Conservation (phyloP, 768 basidiomycete species). For the Astraeus odoratus region DNA sequence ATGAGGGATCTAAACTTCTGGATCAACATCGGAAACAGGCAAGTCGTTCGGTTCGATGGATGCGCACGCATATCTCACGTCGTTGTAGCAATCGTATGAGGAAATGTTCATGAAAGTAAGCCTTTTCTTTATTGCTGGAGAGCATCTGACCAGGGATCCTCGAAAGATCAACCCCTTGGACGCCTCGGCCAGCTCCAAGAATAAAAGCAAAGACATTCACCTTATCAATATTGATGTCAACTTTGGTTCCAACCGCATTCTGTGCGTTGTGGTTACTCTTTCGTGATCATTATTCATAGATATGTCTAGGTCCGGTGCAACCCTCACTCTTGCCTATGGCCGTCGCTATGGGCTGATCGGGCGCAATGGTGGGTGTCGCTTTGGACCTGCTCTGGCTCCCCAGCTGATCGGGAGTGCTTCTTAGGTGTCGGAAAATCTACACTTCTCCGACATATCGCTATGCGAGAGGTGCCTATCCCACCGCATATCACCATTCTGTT, state of each 20-base stretch:
- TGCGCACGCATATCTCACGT: background rate
- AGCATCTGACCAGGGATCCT: background rate
- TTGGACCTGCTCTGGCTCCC: too few relatives aligned
- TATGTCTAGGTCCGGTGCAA: slow-evolving; percentile 64
- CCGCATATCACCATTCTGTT: slow-evolving; percentile 95
- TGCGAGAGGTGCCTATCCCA: slow-evolving; percentile 92
- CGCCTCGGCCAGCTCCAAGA: slow-evolving; percentile 66
- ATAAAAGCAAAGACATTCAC: slow-evolving; percentile 97
- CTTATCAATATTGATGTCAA: slow-evolving; percentile 92
- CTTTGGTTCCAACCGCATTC: slow-evolving; percentile 90
- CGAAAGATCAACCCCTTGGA: slow-evolving; percentile 86
- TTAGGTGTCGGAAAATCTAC: slow-evolving; percentile 95
- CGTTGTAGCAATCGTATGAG: slow-evolving; percentile 83
- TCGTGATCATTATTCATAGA: background rate
- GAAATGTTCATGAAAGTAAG: slow-evolving; percentile 96
- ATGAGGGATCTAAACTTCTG: slow-evolving; percentile 93
- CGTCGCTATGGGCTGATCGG: slow-evolving; percentile 90
- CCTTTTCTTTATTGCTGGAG: background rate
- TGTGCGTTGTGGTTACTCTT: slow-evolving; percentile 40
- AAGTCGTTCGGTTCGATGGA: slow-evolving; percentile 6
- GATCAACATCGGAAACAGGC: slow-evolving; percentile 91
- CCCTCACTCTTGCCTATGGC: slow-evolving; percentile 80
- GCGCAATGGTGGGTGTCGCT: slow-evolving; percentile 51
- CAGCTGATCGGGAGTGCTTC: slow-evolving; percentile 1
- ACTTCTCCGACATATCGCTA: slow-evolving; percentile 85